Evolutionary conservation across 768 basidiomycete genomes (phyloP), one percentile per base, ranked within the genome.

Genomic region (Lepiota subincarnata): DNA sequence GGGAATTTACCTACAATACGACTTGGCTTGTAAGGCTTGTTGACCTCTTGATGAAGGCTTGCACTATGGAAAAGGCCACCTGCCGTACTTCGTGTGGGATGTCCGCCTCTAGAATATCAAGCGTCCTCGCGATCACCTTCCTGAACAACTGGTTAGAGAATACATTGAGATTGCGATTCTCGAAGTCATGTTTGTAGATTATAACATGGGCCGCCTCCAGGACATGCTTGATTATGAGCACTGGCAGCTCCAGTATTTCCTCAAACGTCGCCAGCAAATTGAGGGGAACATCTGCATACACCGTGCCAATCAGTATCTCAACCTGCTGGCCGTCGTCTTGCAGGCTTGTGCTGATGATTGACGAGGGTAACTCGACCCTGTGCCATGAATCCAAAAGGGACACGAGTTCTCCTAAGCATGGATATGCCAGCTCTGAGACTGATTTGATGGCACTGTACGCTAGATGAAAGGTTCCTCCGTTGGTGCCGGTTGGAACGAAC

Each of bases 141-240:
- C 81, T 76, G 50, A 90, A 69, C 12, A 43, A 8, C 36, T 52
- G 52, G 12, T 46, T 38, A 12, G 76, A 66, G 16, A 60, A 66
- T 47, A 75, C 77, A 35, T 24, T 40, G 16, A 40, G 37, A 14
- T 31, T 40, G 18, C 46, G 45, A 31, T 47, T 48, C 42, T 82
- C 82, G 53, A 91, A 79, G 61, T 91, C 83, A 55, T 88, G 84
- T 69, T 91, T 91, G 68, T 84, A 82, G 18, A 87, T 75, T 55
- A 84, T 72, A 39, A 88, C 79, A 53, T 85, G 75, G 19, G 89
- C 60, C 1, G 78, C 70, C 68, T 89, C 86, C 40, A 90, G 67
- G 39, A 87, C 61, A 48, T 73, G 77, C 61, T 89, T 87, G 55
- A 81, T 63, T 1, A 77, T 78, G 40, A 82, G 60, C 40, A 80